Conservation (phyloP, 176 grass and related monocot genomes). For the Oryza meyeriana region DNA sequence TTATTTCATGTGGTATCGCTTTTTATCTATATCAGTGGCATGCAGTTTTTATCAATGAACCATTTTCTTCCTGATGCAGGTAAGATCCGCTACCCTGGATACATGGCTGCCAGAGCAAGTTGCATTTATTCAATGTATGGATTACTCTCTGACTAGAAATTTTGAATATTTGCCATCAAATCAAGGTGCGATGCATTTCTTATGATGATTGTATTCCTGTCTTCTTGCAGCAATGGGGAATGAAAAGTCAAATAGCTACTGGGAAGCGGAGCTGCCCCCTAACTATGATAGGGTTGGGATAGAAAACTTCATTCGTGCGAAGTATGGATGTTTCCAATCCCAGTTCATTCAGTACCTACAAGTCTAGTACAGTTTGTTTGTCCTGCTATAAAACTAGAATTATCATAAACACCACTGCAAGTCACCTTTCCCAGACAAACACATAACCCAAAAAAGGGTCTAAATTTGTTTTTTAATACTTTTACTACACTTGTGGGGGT, state of each 20-base stretch:
- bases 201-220: slow-evolving; percentile 5
- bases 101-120: slow-evolving; percentile 99
- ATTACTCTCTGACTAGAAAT: slow-evolving; percentile 17
- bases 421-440: not conserved
- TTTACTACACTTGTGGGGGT: not conserved
- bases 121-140: slow-evolving; percentile 93
- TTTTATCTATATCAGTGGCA: not conserved
- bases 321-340: slow-evolving; percentile 49
- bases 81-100: slow-evolving; percentile 93
- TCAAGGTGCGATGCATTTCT: slow-evolving; percentile 24
- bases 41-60: not conserved
- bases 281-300: slow-evolving; percentile 97
- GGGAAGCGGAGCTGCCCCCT: slow-evolving; percentile 96
- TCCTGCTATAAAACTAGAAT: not conserved
- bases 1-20: not conserved
- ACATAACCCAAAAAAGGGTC: not conserved
- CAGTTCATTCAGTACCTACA: slow-evolving; percentile 23
- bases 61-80: slow-evolving; percentile 43
- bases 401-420: not conserved
- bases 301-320: slow-evolving; percentile 95
- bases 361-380: slow-evolving; percentile 13
- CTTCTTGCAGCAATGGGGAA: slow-evolving; percentile 92
- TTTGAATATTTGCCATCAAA: not conserved
- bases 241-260: slow-evolving; percentile 87
- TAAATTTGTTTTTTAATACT: not conserved